These are phyloP conservation scores for Wallacemonas sp. DNA, from an alignment of 208 protist species.

Conservation along the genomic window DNA sequence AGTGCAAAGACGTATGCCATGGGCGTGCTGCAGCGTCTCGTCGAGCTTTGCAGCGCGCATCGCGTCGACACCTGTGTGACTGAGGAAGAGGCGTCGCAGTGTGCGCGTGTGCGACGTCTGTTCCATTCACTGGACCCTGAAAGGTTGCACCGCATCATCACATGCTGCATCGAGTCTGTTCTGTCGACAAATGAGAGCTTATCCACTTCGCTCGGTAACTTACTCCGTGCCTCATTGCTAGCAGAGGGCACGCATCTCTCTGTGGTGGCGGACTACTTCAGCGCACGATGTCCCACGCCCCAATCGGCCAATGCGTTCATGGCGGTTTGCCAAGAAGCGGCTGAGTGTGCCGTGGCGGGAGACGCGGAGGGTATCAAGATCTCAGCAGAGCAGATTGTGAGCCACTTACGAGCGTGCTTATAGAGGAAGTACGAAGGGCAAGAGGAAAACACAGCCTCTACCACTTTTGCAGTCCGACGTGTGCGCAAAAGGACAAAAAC, in stretches of 20 bases:
- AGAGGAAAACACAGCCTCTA: no score
- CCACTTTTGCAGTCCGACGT: no score
- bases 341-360: neutral
- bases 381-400: neutral
- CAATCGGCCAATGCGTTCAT: constrained; percentile 18
- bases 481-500: no score
- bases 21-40: constrained; percentile 22
- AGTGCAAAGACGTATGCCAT: constrained; percentile 9
- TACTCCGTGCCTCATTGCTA: constrained; percentile 31
- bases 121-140: constrained; percentile 20
- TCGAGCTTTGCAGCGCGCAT: constrained; percentile 6
- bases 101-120: neutral
- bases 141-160: constrained; percentile 36
- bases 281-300: constrained; percentile 19
- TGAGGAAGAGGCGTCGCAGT: neutral
- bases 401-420: constrained; percentile 9
- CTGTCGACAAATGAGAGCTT: constrained; percentile 23
- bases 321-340: neutral
- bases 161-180: constrained; percentile 34
- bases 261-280: constrained; percentile 34
- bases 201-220: constrained; percentile 14
- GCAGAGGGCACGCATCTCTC: constrained; percentile 26
- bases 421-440: neutral
- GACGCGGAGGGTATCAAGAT: constrained; percentile 4
- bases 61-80: neutral